Evolutionary conservation across 108 stramenopile species (phyloP).

Genomic region (Pseudonitzschia multistriata): DNA sequence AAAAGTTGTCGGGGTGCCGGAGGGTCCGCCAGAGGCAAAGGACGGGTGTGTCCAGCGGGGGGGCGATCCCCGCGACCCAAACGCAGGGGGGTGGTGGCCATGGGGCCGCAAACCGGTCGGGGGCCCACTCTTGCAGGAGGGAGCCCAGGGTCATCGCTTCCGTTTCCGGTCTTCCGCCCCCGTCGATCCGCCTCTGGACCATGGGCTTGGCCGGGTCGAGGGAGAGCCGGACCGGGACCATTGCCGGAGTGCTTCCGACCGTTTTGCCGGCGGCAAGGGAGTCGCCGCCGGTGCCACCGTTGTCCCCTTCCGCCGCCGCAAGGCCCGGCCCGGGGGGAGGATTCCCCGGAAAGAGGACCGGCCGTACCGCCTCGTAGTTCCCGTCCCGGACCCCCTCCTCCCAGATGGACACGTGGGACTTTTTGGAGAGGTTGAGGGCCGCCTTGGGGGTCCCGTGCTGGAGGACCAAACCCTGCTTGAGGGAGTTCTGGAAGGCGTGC

Average conservation of each 20-base stretch:
- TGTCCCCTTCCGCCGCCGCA: not conserved
- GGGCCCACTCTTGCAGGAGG: slow-evolving; percentile 43
- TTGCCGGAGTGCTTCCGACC: slow-evolving; percentile 8
- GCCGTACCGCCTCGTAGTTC: slow-evolving; percentile 32
- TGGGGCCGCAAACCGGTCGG: slow-evolving; percentile 9
- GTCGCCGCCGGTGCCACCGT: not conserved
- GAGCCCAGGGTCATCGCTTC: slow-evolving; percentile 50
- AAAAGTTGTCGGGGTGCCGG: slow-evolving; percentile 77
- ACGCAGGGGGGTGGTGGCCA: too few species aligned
- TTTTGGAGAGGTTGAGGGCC: slow-evolving; percentile 70
- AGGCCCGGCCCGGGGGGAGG: not conserved
- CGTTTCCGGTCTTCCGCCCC: not conserved
- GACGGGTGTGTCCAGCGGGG: slow-evolving; percentile 45
- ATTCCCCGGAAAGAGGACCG: not conserved
- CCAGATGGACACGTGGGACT: slow-evolving; percentile 69
- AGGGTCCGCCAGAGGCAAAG: slow-evolving; percentile 64
- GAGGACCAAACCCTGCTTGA: slow-evolving; percentile 78
- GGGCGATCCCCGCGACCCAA: slow-evolving; percentile 57
- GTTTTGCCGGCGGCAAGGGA: not conserved
- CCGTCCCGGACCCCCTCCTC: slow-evolving; percentile 43
- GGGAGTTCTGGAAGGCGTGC: slow-evolving; percentile 67
- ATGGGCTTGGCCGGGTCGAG: slow-evolving; percentile 50
- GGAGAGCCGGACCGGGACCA: slow-evolving; percentile 68
- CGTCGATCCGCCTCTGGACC: slow-evolving; percentile 45
- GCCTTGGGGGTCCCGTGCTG: slow-evolving; percentile 59